Evolutionary conservation across 495 filamentous ascomycete species (phyloP).

Genomic region (Penicillium robsamsonii): DNA sequence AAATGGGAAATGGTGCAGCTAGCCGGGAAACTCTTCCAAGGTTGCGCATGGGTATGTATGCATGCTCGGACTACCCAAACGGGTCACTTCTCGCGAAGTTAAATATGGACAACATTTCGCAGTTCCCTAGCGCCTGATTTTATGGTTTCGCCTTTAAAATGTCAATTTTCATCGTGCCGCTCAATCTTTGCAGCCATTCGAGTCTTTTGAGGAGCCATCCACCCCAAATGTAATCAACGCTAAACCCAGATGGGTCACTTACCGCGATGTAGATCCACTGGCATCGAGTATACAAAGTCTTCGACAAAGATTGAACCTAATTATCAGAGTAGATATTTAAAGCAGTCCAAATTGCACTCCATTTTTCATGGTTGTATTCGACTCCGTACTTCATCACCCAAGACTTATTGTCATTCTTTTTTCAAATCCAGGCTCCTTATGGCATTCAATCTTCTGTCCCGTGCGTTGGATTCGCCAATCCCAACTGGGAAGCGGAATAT

Average conservation of each 20-base stretch:
- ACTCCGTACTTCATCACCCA: not conserved
- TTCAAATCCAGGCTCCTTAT: slow-evolving; percentile 3
- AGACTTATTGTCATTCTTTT: not conserved
- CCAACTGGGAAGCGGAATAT: slow-evolving; percentile 22
- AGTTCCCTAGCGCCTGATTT: not conserved
- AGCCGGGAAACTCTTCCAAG: not conserved
- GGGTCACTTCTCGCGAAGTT: slow-evolving; percentile 19
- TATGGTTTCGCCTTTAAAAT: too few relatives aligned
- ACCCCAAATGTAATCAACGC: slow-evolving; percentile 9
- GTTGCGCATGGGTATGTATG: too few relatives aligned
- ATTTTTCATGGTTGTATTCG: not conserved
- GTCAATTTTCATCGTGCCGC: not conserved
- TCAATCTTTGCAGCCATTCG: not conserved
- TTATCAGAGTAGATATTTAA: slow-evolving; percentile 6
- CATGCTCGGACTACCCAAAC: slow-evolving; percentile 8
- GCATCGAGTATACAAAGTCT: slow-evolving; percentile 13
- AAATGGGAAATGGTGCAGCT: not conserved
- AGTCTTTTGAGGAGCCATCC: too few relatives aligned
- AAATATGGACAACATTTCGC: not conserved
- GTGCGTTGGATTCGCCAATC: slow-evolving; percentile 12
- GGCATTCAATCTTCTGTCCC: not conserved
- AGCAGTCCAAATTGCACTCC: not conserved
- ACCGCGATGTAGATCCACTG: slow-evolving; percentile 27
- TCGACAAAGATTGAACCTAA: not conserved
- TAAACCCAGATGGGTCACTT: slow-evolving; percentile 36